Evolutionary conservation across 352 stramenopile genomes (phyloP).

Genomic region (Phytophthora pistaciae): DNA sequence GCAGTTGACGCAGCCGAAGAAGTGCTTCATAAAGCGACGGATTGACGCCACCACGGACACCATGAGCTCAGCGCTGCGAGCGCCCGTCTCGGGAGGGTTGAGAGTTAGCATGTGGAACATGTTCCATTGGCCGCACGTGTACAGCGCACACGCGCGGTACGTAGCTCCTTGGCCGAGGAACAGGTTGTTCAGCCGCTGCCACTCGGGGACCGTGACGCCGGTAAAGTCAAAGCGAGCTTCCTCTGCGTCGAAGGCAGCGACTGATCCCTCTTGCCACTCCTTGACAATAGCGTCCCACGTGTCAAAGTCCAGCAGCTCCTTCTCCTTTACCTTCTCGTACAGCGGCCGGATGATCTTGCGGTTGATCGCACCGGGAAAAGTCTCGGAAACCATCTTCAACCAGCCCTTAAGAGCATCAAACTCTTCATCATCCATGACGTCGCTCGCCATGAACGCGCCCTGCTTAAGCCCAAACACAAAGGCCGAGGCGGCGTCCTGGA

Average conservation of each 20-base stretch:
- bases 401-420: slow-evolving; percentile 83
- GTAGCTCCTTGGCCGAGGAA: slow-evolving; percentile 71
- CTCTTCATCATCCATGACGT: slow-evolving; percentile 80
- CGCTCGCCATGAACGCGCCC: slow-evolving; percentile 77
- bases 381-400: slow-evolving; percentile 76
- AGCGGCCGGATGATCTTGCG: slow-evolving; percentile 69
- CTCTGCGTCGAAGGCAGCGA: slow-evolving; percentile 62
- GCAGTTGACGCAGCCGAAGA: slow-evolving; percentile 85
- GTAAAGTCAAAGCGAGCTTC: slow-evolving; percentile 66
- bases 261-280: slow-evolving; percentile 64
- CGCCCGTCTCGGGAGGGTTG: slow-evolving; percentile 55
- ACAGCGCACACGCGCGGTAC: slow-evolving; percentile 78
- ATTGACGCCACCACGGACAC: slow-evolving; percentile 80
- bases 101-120: slow-evolving; percentile 91
- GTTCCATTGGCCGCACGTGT: slow-evolving; percentile 88
- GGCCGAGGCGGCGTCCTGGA: slow-evolving; percentile 79
- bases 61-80: slow-evolving; percentile 58
- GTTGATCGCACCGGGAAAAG: slow-evolving; percentile 80
- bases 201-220: slow-evolving; percentile 58
- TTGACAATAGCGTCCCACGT: slow-evolving; percentile 71
- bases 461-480: slow-evolving; percentile 87
- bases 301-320: slow-evolving; percentile 78
- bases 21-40: slow-evolving; percentile 87
- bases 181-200: slow-evolving; percentile 70
- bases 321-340: slow-evolving; percentile 52